Base-by-base conservation (phyloP, 169 alveolate genomes). In the Ichthyophthirius multifiliis region DNA sequence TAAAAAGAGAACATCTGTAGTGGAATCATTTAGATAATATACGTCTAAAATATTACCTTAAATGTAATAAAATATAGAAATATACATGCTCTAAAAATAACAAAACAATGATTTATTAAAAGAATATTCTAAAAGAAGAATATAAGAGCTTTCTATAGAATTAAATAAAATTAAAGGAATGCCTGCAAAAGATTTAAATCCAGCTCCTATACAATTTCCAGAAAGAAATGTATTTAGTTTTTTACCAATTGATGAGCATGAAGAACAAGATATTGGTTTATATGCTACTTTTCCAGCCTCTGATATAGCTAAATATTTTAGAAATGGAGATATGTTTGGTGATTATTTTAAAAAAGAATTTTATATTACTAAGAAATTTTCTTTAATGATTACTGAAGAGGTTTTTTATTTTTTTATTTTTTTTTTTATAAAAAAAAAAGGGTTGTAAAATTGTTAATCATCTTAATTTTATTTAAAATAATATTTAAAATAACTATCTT, bases 31-130 rank as follows among this genome's bases (percentile, higher is more conserved):
- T 30, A 67, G 46, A 34, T 6, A 32, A 18, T 67, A 34, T 37
- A 67, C 77, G 12, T 37, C 35, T 32, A 32, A 34, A 16, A 67
- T 67, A 18, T 44, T 67, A 27, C 77, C 77, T 20, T 32, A 67
- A 67, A 34, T 67, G 77, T 47, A 67, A 20, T 7, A 67, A 67
- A 35, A 41, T n/a, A 67, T 67, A n/a, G 77, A 67, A 67, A 67
- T 67, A 23, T 27, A 37, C 12, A 18, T 67, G 46, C 41, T 67
- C 18, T 37, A 67, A 37, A 67, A 39, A 30, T 20, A 67, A 67
- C 41, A 37, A 45, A n/a, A 5, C 4, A 45, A 45, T 6, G 23
- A 5, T 45, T n/a, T 45, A 45, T 45, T 45, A 45, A 45, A 13
- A 45, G 63, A 45, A 45, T 16, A 45, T 16, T 45, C 5, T n/a